A percentile compares a stretch with the other conserved stretches of the same genome.
phyloP scores from a whole-genome alignment of 345 rosid species.

The Mallotus nudiflorus region DNA sequence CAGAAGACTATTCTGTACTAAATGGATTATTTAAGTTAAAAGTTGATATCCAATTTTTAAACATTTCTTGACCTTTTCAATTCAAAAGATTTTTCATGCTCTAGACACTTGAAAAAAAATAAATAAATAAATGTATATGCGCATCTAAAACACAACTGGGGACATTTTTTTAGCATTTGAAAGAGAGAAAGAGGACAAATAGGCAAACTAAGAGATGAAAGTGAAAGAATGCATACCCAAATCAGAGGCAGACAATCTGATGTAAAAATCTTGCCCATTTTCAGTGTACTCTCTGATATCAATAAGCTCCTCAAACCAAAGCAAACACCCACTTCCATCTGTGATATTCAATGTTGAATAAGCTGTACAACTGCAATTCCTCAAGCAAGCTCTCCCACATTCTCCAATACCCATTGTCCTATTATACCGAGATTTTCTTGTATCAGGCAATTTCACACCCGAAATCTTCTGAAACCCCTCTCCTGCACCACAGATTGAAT shows the following conservation, averaged over 20 bases:
- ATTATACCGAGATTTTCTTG: slow-evolving; percentile 4
- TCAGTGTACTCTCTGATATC: slow-evolving; percentile 17
- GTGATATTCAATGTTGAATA: slow-evolving; percentile 16
- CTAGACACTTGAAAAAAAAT: not conserved
- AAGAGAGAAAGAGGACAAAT: too few relatives aligned
- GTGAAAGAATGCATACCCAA: slow-evolving; percentile 15
- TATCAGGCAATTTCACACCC: slow-evolving; percentile 21
- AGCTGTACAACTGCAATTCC: slow-evolving; percentile 17
- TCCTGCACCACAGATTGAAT: slow-evolving; percentile 4
- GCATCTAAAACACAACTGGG: too few relatives aligned
- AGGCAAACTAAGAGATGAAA: not conserved
- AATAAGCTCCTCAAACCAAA: slow-evolving; percentile 24
- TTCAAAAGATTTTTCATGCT: not conserved
- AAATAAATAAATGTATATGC: too few relatives aligned
- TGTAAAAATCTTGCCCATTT: slow-evolving; percentile 19
- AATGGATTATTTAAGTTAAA: not conserved
- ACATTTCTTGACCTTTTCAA: not conserved
- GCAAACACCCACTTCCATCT: slow-evolving; percentile 19
- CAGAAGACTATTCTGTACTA: not conserved
- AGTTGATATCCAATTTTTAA: not conserved
- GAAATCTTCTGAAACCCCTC: slow-evolving; percentile 12
- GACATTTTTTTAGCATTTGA: too few relatives aligned
- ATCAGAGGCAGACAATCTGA: slow-evolving; percentile 18
- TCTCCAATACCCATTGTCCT: slow-evolving; percentile 11
- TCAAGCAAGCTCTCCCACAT: slow-evolving; percentile 11